Evolutionary conservation across 768 basidiomycete genomes (phyloP), one percentile per base, ranked within the genome.

Genomic region (Russula virescens): DNA sequence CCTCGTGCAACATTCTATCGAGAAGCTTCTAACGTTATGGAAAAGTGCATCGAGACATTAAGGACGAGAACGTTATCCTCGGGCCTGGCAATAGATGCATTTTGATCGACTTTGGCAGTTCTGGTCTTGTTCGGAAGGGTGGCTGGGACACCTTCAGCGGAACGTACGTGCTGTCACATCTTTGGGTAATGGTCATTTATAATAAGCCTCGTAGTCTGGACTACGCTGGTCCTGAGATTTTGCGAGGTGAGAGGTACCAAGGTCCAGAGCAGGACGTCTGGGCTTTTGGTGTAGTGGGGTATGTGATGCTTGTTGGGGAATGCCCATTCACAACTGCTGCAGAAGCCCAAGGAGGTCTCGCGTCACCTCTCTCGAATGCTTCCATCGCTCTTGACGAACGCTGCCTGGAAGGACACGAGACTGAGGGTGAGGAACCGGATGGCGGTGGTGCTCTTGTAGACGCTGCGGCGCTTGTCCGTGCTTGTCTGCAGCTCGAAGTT

Each of bases 251-350:
- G 72, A 83, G 91, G 54, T 99, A 99, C 73, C 82, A 89, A 66
- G 97, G 96, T 40, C 95, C 94, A 71, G 94, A 96, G 72, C 95
- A 98, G 74, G 96, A 99, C 68, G 90, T 98, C 3, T 99, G 96
- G 95, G 96, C 96, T 0, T 91, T 96, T 63, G 96, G 96, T 16
- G 94, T 98, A 25, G 93, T 99, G 23, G 94, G 88, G 14, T 99
- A 94, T 73, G 96, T 99, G 60, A 83, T 99, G 65, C 81, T 98
- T 19, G 83, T 88, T 23, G 92, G 93, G 7, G 93, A 96, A 76
- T 95, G 93, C 70, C 92, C 92, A 1, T 95, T 94, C 77, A 84
- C 87, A 76, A 92, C 89, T 19, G 88, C 94, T 1, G 88, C 86
- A 43, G 95, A 98, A 72, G 92, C 94, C 0, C 91, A 95, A 68